Conservation (phyloP, 441 rosid genomes). For the Dalechampia spathulata region DNA sequence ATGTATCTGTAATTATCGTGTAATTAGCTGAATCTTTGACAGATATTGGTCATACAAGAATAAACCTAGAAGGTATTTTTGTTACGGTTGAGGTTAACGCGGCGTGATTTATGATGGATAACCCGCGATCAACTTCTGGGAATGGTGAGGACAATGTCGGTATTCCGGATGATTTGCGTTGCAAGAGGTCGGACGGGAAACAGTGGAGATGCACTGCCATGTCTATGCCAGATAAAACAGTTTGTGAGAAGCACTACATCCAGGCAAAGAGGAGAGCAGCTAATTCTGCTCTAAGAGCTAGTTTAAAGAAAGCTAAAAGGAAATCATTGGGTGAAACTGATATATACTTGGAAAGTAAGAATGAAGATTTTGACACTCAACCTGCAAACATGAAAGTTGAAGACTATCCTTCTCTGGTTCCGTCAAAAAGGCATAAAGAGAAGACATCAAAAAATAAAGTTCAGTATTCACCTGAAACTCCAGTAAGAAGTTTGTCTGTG, state of each 20-base stretch:
- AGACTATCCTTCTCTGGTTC: slow-evolving; percentile 30
- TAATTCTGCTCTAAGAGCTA: slow-evolving; percentile 79
- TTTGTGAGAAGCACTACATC: slow-evolving; percentile 88
- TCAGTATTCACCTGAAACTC: slow-evolving; percentile 55
- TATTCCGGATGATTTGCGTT: slow-evolving; percentile 82
- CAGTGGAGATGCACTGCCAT: slow-evolving; percentile 98
- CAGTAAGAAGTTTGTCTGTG: slow-evolving; percentile 33
- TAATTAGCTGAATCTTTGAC: too few species aligned
- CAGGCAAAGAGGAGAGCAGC: slow-evolving; percentile 97
- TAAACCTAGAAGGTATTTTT: too few species aligned
- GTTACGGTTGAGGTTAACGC: neutral
- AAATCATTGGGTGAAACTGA: slow-evolving; percentile 57
- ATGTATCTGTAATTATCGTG: too few species aligned
- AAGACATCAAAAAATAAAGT: slow-evolving; percentile 34
- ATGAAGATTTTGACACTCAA: slow-evolving; percentile 54
- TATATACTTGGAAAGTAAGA: slow-evolving; percentile 54
- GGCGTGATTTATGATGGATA: slow-evolving; percentile 30
- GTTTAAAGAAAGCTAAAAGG: slow-evolving; percentile 68
- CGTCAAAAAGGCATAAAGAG: slow-evolving; percentile 42
- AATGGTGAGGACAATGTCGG: slow-evolving; percentile 62
- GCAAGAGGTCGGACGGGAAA: slow-evolving; percentile 97
- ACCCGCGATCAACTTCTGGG: slow-evolving; percentile 42
- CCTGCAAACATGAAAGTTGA: slow-evolving; percentile 29
- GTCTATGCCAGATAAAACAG: slow-evolving; percentile 98
- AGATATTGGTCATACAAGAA: too few species aligned